These are phyloP conservation scores for Glebionis coronaria DNA, from an alignment of 129 eudicot species.

Conservation along the genomic window DNA sequence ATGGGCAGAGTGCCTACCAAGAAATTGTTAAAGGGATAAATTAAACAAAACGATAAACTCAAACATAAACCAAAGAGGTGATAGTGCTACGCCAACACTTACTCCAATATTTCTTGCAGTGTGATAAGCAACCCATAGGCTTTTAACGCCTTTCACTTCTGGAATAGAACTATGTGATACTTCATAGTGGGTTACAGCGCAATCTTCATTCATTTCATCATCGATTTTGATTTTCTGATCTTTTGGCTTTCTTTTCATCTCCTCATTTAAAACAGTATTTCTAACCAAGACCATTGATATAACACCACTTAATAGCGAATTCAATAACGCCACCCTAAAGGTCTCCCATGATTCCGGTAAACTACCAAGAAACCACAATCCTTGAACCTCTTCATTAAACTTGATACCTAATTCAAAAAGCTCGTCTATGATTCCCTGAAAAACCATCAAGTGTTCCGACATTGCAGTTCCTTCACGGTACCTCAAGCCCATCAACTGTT, in stretches of 20 bases:
- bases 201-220: too few relatives aligned
- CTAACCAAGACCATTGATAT: neutral
- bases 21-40: too few relatives aligned
- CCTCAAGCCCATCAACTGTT: neutral
- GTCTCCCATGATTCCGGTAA: neutral
- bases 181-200: too few relatives aligned
- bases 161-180: too few relatives aligned
- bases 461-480: neutral
- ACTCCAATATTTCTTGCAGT: too few relatives aligned
- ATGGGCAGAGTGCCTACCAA: too few relatives aligned
- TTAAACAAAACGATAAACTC: too few relatives aligned
- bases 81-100: too few relatives aligned
- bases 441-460: neutral
- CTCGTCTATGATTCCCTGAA: neutral
- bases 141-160: too few relatives aligned
- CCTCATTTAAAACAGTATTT: neutral
- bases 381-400: neutral
- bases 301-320: neutral
- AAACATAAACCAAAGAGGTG: too few relatives aligned
- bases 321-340: neutral
- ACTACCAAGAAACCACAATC: neutral
- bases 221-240: neutral
- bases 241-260: neutral
- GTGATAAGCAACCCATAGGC: too few relatives aligned
- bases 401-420: neutral